phyloP scores from a whole-genome alignment of 768 basidiomycete genomes.

The Chalciporus chontae region DNA sequence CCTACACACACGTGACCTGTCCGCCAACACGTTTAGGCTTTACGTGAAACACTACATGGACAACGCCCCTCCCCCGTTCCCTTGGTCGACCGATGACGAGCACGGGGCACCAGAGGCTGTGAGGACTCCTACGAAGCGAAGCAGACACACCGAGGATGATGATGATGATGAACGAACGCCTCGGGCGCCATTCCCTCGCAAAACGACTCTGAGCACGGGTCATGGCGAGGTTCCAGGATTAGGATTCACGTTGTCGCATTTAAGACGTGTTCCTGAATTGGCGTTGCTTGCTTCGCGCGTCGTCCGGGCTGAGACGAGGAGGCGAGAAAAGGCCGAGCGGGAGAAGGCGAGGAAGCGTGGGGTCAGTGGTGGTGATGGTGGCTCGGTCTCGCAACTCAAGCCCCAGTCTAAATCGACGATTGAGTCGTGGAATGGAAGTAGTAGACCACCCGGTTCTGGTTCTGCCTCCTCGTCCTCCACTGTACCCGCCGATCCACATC shows the following conservation, averaged over 20 bases:
- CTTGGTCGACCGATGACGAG: not conserved
- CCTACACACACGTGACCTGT: constrained; percentile 64
- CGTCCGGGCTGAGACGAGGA: constrained; percentile 55
- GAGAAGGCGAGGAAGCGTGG: constrained; percentile 28
- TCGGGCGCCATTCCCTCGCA: not conserved
- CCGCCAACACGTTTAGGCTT: constrained; percentile 65
- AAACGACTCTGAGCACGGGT: not conserved
- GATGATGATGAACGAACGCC: constrained; percentile 12
- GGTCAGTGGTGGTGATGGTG: too few relatives aligned
- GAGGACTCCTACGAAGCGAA: constrained; percentile 34
- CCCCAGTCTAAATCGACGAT: not conserved
- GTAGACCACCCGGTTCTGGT: not conserved
- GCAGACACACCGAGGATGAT: constrained; percentile 6
- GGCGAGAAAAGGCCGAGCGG: constrained; percentile 47
- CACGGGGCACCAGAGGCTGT: not conserved
- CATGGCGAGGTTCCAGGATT: constrained; percentile 3
- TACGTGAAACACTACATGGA: constrained; percentile 83
- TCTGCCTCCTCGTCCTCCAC: not conserved
- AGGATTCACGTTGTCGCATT: constrained; percentile 71
- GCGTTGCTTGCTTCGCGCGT: constrained; percentile 61
- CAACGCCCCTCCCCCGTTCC: constrained; percentile 32
- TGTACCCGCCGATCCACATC: constrained; percentile 19
- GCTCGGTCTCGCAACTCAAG: too few relatives aligned
- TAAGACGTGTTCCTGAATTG: constrained; percentile 75
- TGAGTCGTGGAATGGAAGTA: not conserved